Conservation (phyloP, 768 basidiomycete species). For the Termitomyces heimii region DNA sequence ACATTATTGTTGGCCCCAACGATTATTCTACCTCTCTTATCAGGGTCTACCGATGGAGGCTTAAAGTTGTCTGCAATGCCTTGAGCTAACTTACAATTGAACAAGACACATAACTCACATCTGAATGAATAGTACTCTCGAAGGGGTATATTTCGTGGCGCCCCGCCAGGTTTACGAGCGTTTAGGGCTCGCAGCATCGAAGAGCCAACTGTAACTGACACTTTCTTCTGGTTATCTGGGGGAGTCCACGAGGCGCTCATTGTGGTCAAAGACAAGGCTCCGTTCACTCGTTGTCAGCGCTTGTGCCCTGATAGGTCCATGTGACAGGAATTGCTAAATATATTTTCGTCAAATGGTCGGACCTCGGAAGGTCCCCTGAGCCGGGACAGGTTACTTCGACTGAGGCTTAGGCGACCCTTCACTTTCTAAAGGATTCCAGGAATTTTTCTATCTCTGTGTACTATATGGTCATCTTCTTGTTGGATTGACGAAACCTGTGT, state of each 20-base stretch:
- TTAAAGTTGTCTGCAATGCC: slow-evolving; percentile 61
- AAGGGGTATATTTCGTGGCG: slow-evolving; percentile 39
- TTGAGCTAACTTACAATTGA: neutral
- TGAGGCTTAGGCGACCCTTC: neutral
- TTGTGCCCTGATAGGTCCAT: neutral
- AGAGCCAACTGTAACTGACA: slow-evolving; percentile 43
- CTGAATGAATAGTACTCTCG: slow-evolving; percentile 72
- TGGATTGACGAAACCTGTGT: neutral
- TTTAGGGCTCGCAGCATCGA: slow-evolving; percentile 64
- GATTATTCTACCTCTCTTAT: slow-evolving; percentile 61
- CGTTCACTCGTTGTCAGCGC: neutral
- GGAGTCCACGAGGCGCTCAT: slow-evolving; percentile 50
- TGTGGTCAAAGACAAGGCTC: slow-evolving; percentile 22
- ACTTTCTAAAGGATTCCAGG: too few relatives aligned
- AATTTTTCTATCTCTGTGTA: neutral
- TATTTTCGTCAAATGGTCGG: neutral
- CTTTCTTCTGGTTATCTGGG: slow-evolving; percentile 47
- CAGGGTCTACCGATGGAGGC: slow-evolving; percentile 62
- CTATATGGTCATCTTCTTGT: neutral
- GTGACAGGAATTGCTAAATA: neutral
- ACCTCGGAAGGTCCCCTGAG: neutral
- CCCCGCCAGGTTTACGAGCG: slow-evolving; percentile 60
- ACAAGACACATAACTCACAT: slow-evolving; percentile 41
- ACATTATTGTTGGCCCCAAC: slow-evolving; percentile 48
- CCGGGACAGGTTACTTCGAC: too few relatives aligned